Percentiles rank a stretch among this genome's conserved stretches.
These are phyloP conservation scores for Sordaria brevicollis DNA, from an alignment of 495 filamentous ascomycete species.

Conservation along the genomic window DNA sequence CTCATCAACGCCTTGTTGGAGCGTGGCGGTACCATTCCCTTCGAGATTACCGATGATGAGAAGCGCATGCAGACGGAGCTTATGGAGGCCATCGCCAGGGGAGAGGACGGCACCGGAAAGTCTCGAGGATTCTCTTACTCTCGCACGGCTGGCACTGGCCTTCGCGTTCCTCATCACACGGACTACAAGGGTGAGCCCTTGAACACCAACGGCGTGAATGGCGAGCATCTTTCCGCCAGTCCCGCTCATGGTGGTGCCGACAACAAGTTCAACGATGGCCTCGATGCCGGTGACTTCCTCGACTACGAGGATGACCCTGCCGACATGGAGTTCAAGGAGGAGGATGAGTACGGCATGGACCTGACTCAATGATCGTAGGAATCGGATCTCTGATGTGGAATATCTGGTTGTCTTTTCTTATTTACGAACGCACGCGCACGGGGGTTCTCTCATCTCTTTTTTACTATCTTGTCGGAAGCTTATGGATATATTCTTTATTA, in stretches of 20 bases:
- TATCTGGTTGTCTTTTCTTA: background rate
- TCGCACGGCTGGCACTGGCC: conserved; percentile 68
- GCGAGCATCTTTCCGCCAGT: conserved; percentile 45
- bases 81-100: conserved; percentile 70
- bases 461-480: conserved; percentile 8
- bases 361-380: conserved; percentile 21
- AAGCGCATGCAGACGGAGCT: conserved; percentile 90
- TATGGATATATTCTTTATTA: background rate
- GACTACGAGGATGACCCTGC: conserved; percentile 53
- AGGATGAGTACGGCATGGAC: conserved; percentile 85
- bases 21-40: conserved; percentile 64
- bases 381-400: background rate
- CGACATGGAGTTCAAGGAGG: conserved; percentile 71
- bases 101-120: conserved; percentile 41
- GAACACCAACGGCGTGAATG: conserved; percentile 30
- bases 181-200: conserved; percentile 76
- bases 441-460: conserved; percentile 16
- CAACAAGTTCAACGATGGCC: conserved; percentile 44
- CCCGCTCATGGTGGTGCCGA: conserved; percentile 55
- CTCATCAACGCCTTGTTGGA: conserved; percentile 61
- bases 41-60: conserved; percentile 84
- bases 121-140: conserved; percentile 59
- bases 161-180: conserved; percentile 87
- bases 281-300: conserved; percentile 56
- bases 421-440: background rate